Conservation (phyloP, 345 rosid genomes). For the Rubroshorea leprosula region DNA sequence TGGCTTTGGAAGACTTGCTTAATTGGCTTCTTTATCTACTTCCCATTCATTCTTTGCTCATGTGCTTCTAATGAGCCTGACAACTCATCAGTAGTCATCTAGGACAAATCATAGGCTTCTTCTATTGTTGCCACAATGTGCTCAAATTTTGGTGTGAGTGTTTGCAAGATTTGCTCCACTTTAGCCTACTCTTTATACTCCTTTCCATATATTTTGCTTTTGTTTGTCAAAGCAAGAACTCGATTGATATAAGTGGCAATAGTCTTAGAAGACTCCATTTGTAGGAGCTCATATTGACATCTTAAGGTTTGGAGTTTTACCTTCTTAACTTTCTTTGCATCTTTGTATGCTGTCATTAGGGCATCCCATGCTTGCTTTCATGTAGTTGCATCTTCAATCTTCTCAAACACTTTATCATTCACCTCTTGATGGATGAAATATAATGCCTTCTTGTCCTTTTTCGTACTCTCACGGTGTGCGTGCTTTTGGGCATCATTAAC, state of each 20-base stretch:
- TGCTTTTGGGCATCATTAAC: background rate
- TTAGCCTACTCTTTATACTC: background rate
- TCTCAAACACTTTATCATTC: slow-evolving; percentile 1
- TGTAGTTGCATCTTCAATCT: slow-evolving; percentile 1
- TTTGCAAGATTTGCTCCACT: background rate
- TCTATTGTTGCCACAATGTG: slow-evolving; percentile 9
- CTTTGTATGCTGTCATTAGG: background rate
- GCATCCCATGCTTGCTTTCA: no score
- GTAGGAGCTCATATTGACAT: no score
- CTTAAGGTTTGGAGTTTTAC: background rate
- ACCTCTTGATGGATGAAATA: background rate
- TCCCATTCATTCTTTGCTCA: background rate
- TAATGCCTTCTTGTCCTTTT: slow-evolving; percentile 6
- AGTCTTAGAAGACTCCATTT: background rate
- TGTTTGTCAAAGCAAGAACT: background rate
- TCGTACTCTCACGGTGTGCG: background rate
- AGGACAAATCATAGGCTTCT: background rate
- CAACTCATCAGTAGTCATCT: background rate
- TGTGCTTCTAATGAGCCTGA: no score
- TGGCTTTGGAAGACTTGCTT: background rate
- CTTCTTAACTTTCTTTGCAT: slow-evolving; percentile 1
- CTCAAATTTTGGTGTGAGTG: slow-evolving; percentile 6
- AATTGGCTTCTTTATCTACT: background rate
- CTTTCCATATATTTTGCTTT: background rate
- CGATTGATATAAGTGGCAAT: background rate